Conservation (phyloP, 192 early-diverging fungal genomes). For the Endogone sp. region DNA sequence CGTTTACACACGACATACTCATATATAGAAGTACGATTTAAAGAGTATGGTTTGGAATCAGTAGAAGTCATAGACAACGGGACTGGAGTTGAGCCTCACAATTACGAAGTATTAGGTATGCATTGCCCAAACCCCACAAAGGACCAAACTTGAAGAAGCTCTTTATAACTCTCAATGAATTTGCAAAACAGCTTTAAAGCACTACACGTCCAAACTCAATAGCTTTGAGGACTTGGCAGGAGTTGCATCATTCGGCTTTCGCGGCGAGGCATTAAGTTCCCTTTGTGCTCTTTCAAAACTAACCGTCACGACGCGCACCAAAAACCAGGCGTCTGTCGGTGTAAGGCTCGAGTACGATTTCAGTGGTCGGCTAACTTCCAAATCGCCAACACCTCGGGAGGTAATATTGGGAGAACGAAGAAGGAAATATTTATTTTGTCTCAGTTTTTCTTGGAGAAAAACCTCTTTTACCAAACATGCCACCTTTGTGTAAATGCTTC, state of each 20-base stretch:
- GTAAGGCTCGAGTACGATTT: constrained; percentile 64
- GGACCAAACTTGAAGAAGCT: too few species aligned
- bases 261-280: constrained; percentile 91
- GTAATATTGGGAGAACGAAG: constrained; percentile 23
- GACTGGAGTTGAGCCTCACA: constrained; percentile 59
- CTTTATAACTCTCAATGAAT: background rate
- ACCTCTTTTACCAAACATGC: background rate
- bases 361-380: constrained; percentile 51
- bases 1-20: background rate
- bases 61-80: constrained; percentile 90
- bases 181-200: constrained; percentile 87
- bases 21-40: constrained; percentile 67
- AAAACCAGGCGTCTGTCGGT: constrained; percentile 51
- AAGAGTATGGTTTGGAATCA: constrained; percentile 69
- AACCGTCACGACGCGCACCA: constrained; percentile 65
- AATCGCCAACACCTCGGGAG: constrained; percentile 49
- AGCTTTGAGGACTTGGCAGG: constrained; percentile 73
- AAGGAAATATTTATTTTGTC: too few species aligned
- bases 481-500: background rate
- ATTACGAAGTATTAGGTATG: constrained; percentile 66
- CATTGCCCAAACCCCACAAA: too few species aligned
- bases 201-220: constrained; percentile 83
- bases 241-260: constrained; percentile 87
- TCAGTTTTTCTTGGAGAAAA: too few species aligned
- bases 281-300: constrained; percentile 74